Percentiles rank a stretch among this genome's conserved stretches.
Conservation (phyloP, 2,329 filamentous ascomycete genomes). For the Hymenoscyphus occultus region DNA sequence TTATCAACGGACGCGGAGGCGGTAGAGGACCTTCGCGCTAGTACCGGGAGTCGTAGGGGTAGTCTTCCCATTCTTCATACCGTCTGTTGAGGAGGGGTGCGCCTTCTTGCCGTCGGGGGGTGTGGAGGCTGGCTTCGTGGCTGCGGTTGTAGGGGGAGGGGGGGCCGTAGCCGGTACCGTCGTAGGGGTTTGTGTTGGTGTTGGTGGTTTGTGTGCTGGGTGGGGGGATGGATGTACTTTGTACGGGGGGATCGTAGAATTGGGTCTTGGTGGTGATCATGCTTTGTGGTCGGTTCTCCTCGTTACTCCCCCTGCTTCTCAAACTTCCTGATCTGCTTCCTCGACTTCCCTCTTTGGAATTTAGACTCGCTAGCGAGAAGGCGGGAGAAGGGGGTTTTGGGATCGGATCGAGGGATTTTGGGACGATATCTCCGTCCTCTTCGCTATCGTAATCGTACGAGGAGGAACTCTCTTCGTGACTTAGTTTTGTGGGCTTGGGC, state of each 20-base stretch:
- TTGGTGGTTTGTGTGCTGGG: not conserved
- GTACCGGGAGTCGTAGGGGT: not conserved
- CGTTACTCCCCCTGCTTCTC: not conserved
- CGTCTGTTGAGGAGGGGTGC: slow-evolving; percentile 6
- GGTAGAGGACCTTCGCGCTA: not conserved
- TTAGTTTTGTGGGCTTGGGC: not conserved
- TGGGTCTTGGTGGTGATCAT: not conserved
- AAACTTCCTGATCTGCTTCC: not conserved
- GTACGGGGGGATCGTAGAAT: not conserved
- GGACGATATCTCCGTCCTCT: not conserved
- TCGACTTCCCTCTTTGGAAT: not conserved
- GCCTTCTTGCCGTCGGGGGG: slow-evolving; percentile 17
- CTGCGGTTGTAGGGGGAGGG: no score
- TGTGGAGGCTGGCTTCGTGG: slow-evolving; percentile 17
- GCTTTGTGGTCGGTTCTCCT: not conserved
- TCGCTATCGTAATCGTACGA: not conserved
- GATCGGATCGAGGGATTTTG: not conserved
- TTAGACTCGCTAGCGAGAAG: not conserved
- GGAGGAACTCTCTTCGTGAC: not conserved
- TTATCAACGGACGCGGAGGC: not conserved
- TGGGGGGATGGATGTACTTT: not conserved
- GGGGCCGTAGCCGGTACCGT: not conserved
- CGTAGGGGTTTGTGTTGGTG: not conserved
- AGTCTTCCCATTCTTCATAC: not conserved
- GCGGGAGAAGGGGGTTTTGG: not conserved